phyloP scores from a whole-genome alignment of 306 rosid genomes.

The cucumber (Cucumis sativus) region DNA sequence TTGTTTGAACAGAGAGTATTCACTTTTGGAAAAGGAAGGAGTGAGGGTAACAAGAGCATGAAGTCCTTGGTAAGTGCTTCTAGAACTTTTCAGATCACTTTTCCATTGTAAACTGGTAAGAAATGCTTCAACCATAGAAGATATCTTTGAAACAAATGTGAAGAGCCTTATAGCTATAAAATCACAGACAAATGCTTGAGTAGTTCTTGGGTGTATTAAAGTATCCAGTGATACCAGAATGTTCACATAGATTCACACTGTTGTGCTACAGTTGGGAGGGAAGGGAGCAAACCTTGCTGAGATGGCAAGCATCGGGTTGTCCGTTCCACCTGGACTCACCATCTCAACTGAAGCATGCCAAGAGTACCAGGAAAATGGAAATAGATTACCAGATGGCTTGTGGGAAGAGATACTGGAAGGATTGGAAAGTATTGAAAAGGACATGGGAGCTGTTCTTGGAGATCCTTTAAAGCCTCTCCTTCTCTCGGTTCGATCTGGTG shows the following conservation, averaged over 20 bases:
- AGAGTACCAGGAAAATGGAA: conserved; percentile 68
- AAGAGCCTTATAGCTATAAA: neutral
- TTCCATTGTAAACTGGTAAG: neutral
- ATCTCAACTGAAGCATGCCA: conserved; percentile 95
- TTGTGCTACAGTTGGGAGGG: conserved; percentile 64
- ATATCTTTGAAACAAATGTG: neutral
- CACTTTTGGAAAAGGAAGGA: conserved; percentile 82
- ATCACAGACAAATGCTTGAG: neutral
- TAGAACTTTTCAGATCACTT: neutral
- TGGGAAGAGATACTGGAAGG: conserved; percentile 87
- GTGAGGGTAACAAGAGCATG: conserved; percentile 93
- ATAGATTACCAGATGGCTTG: conserved; percentile 40
- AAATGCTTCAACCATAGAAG: neutral
- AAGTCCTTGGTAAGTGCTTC: conserved; percentile 63
- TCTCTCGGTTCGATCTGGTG: conserved; percentile 92
- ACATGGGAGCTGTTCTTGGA: conserved; percentile 71
- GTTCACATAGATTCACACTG: neutral
- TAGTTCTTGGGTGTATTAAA: neutral
- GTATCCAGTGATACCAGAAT: neutral
- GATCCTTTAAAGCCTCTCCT: conserved; percentile 81
- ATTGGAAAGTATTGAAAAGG: conserved; percentile 41
- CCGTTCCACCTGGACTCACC: conserved; percentile 93
- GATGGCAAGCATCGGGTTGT: conserved; percentile 89
- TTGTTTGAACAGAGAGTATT: conserved; percentile 60
- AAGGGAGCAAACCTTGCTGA: conserved; percentile 97